A percentile compares a stretch with the other conserved stretches of the same genome.
Conservation (phyloP, 768 basidiomycete species). For the Boletus sp. region DNA sequence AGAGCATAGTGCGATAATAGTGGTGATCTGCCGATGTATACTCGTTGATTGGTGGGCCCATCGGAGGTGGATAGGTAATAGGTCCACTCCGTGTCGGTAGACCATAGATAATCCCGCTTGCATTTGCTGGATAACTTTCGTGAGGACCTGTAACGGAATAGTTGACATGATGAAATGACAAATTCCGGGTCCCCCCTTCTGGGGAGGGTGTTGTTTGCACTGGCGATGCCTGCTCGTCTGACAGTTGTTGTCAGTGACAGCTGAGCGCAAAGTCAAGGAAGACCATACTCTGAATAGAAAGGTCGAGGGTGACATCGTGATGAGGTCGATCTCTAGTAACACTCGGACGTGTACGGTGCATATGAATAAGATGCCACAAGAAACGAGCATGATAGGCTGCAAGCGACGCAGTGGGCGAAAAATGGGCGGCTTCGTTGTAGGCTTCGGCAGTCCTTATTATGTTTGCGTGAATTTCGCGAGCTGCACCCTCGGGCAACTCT, state of each 20-base stretch:
- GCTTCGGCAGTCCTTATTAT: slow-evolving; percentile 75
- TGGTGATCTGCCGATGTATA: slow-evolving; percentile 52
- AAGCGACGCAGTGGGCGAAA: slow-evolving; percentile 58
- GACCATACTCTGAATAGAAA: slow-evolving; percentile 49
- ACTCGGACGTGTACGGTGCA: slow-evolving; percentile 48
- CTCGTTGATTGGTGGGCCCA: slow-evolving; percentile 28
- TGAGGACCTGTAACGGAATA: slow-evolving; percentile 17
- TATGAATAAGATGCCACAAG: slow-evolving; percentile 64
- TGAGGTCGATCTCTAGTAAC: slow-evolving; percentile 36
- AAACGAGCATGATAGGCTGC: slow-evolving; percentile 81
- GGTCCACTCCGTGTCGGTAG: slow-evolving; percentile 12
- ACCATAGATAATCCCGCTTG: slow-evolving; percentile 12
- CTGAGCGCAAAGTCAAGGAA: background rate
- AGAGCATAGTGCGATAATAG: slow-evolving; percentile 74
- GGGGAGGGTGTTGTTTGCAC: slow-evolving; percentile 26
- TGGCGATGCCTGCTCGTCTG: slow-evolving; percentile 22
- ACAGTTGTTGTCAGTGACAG: slow-evolving; percentile 8
- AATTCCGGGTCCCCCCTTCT: slow-evolving; percentile 12
- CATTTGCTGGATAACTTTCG: slow-evolving; percentile 19
- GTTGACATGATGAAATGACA: slow-evolving; percentile 9
- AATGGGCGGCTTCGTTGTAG: slow-evolving; percentile 66
- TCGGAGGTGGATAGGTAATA: slow-evolving; percentile 26
- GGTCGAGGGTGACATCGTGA: slow-evolving; percentile 49
- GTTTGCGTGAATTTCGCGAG: slow-evolving; percentile 59
- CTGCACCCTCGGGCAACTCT: slow-evolving; percentile 58